Evolutionary conservation across 345 rosid species (phyloP), one percentile per base, ranked within the genome.

Genomic region (Pseudoturritis turrita): DNA sequence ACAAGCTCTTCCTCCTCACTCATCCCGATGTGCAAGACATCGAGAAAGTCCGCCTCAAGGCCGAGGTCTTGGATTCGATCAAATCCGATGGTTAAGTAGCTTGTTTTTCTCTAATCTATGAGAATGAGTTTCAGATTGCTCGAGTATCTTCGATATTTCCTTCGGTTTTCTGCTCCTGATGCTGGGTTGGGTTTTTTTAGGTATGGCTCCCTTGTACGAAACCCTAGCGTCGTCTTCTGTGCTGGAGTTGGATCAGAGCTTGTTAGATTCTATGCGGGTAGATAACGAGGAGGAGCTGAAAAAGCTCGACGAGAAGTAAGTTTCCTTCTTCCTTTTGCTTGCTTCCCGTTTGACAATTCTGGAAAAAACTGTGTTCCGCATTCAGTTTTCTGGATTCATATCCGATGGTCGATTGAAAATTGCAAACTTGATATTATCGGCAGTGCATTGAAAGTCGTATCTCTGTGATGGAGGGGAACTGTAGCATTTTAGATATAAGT

Each of bases 261-360:
- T 88, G 49, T 67, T 88, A 80, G 91, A 84, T 57, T 75, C 88
- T 41, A 90, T 90, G 97, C 81, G 84, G 3, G 67, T 80, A 2
- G 83, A 69, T 68, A 96, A 80, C 50, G 96, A 77, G 15, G 96
- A 88, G 21, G 97, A 96, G 82, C 83, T 91, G 69, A 90, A 87
- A 79, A 92, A 79, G 80, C 88, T 92, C 21, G 98, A 96, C 12
- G 99, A 96, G 57, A 92, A 85, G 99, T 96, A 76, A 80, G 92
- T 80, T 41, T 41, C 43, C 26, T 59, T 19, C 29, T 26, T 64
- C 29, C 70, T 22, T 18, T 29, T 59, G 56, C 19, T 45, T 21
- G 31, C 28, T 53, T 28, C 21, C 2, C 17, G 8, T 21, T 29
- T 8, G 33, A 18, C 18, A 9, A 33, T 60, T 60, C 45, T 40